phyloP scores from a whole-genome alignment of 2,329 filamentous ascomycete species.

The Fusarium falciforme region DNA sequence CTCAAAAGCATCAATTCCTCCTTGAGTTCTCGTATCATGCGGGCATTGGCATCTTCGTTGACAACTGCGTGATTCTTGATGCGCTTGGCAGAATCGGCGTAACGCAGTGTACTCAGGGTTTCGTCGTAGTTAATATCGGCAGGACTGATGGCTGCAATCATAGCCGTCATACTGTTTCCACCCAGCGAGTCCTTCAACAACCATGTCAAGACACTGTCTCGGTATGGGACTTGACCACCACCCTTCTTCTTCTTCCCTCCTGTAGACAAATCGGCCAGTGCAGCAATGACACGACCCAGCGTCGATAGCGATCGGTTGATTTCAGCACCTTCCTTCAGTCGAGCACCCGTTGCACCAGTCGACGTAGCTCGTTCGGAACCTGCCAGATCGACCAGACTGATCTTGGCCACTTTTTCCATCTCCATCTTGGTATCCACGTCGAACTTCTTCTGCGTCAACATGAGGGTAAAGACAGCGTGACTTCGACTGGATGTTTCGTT shows the following conservation, averaged over 20 bases:
- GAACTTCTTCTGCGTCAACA: constrained; percentile 91
- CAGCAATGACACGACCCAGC: constrained; percentile 95
- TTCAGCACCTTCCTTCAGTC: constrained; percentile 96
- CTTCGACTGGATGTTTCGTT: constrained; percentile 99
- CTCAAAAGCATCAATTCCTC: constrained; percentile 90
- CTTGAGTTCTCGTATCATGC: constrained; percentile 98
- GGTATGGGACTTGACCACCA: constrained; percentile 85
- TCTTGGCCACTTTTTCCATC: constrained; percentile 97
- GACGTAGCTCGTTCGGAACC: constrained; percentile 98
- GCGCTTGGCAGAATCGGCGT: constrained; percentile 96
- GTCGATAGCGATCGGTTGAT: constrained; percentile 98
- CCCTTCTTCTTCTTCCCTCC: constrained; percentile 83
- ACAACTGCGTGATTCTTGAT: constrained; percentile 99
- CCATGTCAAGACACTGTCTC: constrained; percentile 97
- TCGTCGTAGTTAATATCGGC: constrained; percentile 99
- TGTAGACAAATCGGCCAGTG: constrained; percentile 88
- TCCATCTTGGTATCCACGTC: constrained; percentile 96
- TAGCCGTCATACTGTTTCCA: constrained; percentile 99
- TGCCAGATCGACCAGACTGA: constrained; percentile 96
- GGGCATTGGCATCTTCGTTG: constrained; percentile 98
- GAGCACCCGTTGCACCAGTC: constrained; percentile 93
- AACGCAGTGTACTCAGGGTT: constrained; percentile 92
- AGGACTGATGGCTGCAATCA: constrained; percentile 99
- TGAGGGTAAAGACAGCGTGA: constrained; percentile 97
- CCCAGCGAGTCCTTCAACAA: constrained; percentile 95